Percentiles rank a stretch among this genome's conserved stretches.
Evolutionary conservation across 2,329 filamentous ascomycete species (phyloP).

Genomic region (Grosmannia penicillata): DNA sequence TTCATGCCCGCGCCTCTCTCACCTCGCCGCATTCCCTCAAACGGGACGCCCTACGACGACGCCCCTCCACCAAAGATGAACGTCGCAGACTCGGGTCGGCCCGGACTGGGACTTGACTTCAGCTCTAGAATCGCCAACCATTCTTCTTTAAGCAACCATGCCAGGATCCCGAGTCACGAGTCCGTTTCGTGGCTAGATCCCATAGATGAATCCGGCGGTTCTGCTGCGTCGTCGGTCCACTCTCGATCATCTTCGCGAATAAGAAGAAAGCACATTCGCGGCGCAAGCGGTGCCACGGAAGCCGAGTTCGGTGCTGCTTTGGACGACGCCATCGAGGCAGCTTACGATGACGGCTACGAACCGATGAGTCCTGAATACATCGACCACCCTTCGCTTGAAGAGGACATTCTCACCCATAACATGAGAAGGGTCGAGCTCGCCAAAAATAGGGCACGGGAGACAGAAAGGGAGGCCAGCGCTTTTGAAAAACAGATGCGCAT

Average conservation of each 20-base stretch:
- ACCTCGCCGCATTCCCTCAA: slow-evolving; percentile 30
- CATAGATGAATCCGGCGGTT: slow-evolving; percentile 78
- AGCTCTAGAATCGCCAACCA: too few species aligned
- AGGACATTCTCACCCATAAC: slow-evolving; percentile 33
- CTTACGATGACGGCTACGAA: slow-evolving; percentile 85
- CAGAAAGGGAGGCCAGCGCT: slow-evolving; percentile 53
- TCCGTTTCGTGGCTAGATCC: slow-evolving; percentile 90
- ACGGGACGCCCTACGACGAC: neutral
- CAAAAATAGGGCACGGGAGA: slow-evolving; percentile 60
- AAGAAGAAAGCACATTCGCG: slow-evolving; percentile 54
- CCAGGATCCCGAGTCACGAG: slow-evolving; percentile 54
- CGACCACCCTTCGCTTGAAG: slow-evolving; percentile 12
- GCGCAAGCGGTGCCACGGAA: slow-evolving; percentile 58
- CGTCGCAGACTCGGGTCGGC: neutral
- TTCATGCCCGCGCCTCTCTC: slow-evolving; percentile 62
- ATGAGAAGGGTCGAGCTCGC: slow-evolving; percentile 58
- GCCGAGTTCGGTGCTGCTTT: slow-evolving; percentile 88
- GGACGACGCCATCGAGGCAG: slow-evolving; percentile 89
- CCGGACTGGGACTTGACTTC: neutral
- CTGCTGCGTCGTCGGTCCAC: slow-evolving; percentile 64
- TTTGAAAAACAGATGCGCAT: slow-evolving; percentile 41
- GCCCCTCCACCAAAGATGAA: neutral
- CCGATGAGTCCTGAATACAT: slow-evolving; percentile 32
- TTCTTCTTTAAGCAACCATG: slow-evolving; percentile 18
- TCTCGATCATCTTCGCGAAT: slow-evolving; percentile 61